Percentiles rank a stretch among this genome's conserved stretches.
phyloP scores from a whole-genome alignment of 2,329 filamentous ascomycete genomes.

The Teratosphaeria zuluensis region DNA sequence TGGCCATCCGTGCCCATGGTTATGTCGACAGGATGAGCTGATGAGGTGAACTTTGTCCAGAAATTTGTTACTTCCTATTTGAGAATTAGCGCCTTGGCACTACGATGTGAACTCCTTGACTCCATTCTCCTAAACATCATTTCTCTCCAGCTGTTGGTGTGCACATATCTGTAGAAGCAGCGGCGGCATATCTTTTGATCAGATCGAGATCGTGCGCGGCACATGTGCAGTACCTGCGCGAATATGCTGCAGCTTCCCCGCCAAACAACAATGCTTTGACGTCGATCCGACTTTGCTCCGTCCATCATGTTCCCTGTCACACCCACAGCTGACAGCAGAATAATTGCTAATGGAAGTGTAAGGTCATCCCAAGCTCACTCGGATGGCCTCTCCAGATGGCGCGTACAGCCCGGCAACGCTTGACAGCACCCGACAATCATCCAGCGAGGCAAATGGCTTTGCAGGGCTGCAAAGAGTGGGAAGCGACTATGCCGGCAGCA shows the following conservation, averaged over 20 bases:
- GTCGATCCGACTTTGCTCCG: not conserved
- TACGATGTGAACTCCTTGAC: too few species aligned
- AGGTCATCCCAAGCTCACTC: not conserved
- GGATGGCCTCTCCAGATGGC: not conserved
- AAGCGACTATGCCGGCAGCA: conserved; percentile 2
- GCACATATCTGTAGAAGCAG: too few species aligned
- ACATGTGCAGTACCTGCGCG: not conserved
- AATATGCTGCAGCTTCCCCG: not conserved
- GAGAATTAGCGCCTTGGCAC: too few species aligned
- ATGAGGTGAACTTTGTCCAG: too few species aligned
- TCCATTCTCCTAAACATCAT: too few species aligned
- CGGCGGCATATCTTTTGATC: not conserved
- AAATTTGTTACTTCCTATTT: too few species aligned
- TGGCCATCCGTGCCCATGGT: too few species aligned
- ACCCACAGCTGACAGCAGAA: not conserved
- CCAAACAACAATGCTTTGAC: not conserved
- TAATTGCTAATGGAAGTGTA: not conserved
- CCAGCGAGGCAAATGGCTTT: not conserved
- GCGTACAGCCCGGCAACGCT: not conserved
- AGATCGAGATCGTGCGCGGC: too few species aligned
- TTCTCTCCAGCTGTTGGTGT: too few species aligned
- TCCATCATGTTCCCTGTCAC: not conserved
- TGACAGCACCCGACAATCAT: not conserved
- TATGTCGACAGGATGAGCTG: too few species aligned
- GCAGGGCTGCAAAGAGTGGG: not conserved